A percentile compares a stretch with the other conserved stretches of the same genome.
Conservation (phyloP, 2,329 filamentous ascomycete genomes). For the Monosporascus sp. region DNA sequence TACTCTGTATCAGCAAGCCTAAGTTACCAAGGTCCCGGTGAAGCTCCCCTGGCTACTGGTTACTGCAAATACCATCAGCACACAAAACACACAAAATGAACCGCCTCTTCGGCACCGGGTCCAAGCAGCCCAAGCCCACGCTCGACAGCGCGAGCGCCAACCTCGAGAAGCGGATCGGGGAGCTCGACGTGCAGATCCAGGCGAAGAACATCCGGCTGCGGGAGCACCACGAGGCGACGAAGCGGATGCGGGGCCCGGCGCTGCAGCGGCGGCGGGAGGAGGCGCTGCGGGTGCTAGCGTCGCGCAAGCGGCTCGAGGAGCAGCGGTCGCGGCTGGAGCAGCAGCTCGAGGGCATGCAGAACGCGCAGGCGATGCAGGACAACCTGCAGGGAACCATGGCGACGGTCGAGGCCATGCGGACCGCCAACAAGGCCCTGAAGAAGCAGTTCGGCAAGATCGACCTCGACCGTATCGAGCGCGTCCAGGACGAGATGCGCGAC, state of each 20-base stretch:
- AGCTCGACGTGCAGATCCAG: constrained; percentile 90
- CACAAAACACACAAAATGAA: constrained; percentile 63
- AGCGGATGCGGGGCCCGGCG: constrained; percentile 90
- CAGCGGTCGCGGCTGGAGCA: constrained; percentile 91
- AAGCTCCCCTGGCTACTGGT: no score
- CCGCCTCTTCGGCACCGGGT: constrained; percentile 87
- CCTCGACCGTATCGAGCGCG: constrained; percentile 91
- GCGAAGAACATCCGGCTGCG: constrained; percentile 86
- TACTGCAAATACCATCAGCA: no score
- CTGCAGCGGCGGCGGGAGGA: constrained; percentile 92
- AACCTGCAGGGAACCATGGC: constrained; percentile 98
- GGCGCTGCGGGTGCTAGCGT: constrained; percentile 87
- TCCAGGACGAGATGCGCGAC: constrained; percentile 99
- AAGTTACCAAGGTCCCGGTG: no score
- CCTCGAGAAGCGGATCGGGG: constrained; percentile 60
- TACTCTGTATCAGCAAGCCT: no score
- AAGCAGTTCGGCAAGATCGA: constrained; percentile 97
- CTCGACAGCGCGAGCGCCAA: constrained; percentile 68
- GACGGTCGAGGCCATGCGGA: constrained; percentile 95
- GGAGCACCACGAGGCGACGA: constrained; percentile 80
- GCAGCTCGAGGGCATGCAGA: constrained; percentile 99
- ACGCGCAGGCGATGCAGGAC: constrained; percentile 96
- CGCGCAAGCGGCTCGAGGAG: constrained; percentile 87
- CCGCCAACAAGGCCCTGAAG: constrained; percentile 85
- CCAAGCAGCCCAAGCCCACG: constrained; percentile 79